These are phyloP conservation scores for Botrytis sinoallii DNA, from an alignment of 2,329 filamentous ascomycete genomes.

Conservation along the genomic window DNA sequence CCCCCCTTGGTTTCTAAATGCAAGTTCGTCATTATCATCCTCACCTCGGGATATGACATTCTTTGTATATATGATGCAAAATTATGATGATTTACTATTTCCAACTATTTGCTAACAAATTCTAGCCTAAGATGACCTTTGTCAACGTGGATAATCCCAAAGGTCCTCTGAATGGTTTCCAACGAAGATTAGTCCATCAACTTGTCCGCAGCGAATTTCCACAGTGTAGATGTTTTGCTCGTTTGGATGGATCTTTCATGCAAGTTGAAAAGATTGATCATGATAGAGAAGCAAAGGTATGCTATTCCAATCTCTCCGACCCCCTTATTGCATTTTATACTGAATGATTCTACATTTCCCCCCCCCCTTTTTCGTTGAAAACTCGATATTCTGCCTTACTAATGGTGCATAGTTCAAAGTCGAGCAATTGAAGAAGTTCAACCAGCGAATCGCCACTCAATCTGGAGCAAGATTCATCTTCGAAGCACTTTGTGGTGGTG, in stretches of 20 bases:
- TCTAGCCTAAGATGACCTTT: slow-evolving; percentile 37
- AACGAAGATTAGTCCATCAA: slow-evolving; percentile 64
- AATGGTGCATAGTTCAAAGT: slow-evolving; percentile 7
- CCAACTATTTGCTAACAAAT: neutral
- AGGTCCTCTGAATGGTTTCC: slow-evolving; percentile 52
- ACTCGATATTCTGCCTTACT: neutral
- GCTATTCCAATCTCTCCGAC: neutral
- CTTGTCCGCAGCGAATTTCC: slow-evolving; percentile 61
- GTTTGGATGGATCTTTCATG: slow-evolving; percentile 34
- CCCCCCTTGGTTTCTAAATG: neutral
- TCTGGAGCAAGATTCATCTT: slow-evolving; percentile 36
- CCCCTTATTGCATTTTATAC: neutral
- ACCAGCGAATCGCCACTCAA: slow-evolving; percentile 14
- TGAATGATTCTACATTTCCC: neutral
- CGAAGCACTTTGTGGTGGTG: slow-evolving; percentile 36
- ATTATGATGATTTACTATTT: neutral
- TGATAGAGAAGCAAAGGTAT: slow-evolving; percentile 31
- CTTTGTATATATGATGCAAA: neutral
- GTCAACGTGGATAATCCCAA: slow-evolving; percentile 45
- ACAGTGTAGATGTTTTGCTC: slow-evolving; percentile 27
- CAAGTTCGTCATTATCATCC: neutral
- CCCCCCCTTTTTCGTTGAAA: no score
- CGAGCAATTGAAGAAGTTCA: slow-evolving; percentile 8
- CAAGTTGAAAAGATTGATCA: slow-evolving; percentile 34
- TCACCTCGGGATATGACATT: neutral